These are phyloP conservation scores for Xylariaceae sp. DNA, from an alignment of 2,329 filamentous ascomycete genomes.

Conservation along the genomic window DNA sequence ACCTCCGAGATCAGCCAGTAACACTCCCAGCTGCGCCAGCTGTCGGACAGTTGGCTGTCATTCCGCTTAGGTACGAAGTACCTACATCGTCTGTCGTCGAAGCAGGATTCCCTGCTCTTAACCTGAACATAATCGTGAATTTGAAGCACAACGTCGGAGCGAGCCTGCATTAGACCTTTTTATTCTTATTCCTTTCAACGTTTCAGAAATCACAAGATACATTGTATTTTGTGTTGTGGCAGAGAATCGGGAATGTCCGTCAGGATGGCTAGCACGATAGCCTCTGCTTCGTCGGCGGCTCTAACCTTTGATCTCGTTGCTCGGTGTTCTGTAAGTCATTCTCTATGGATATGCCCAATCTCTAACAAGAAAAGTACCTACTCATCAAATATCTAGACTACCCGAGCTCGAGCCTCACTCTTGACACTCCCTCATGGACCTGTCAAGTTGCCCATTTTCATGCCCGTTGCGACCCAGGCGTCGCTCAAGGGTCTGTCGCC, in stretches of 20 bases:
- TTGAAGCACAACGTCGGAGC: neutral
- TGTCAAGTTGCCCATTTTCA: conserved; percentile 89
- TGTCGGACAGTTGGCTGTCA: no score
- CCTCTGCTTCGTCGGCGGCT: conserved; percentile 51
- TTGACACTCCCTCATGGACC: conserved; percentile 86
- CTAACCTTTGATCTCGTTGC: conserved; percentile 74
- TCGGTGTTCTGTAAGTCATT: conserved; percentile 66
- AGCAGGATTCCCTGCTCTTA: no score
- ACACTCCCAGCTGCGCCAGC: no score
- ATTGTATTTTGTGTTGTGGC: neutral
- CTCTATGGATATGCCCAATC: neutral
- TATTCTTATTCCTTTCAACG: neutral
- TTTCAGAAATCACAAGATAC: neutral
- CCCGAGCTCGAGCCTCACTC: conserved; percentile 83
- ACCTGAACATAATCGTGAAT: neutral
- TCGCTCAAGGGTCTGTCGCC: conserved; percentile 93
- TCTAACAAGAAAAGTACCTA: conserved; percentile 1
- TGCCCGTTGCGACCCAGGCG: conserved; percentile 96
- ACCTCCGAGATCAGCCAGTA: no score
- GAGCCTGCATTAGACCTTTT: neutral
- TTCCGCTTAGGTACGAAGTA: no score
- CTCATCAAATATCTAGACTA: conserved; percentile 57
- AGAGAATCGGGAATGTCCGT: conserved; percentile 10
- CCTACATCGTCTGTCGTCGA: no score
- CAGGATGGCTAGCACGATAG: conserved; percentile 45